Base-by-base conservation (phyloP, 2,329 filamentous ascomycete genomes). In the Colletotrichum shisoi region DNA sequence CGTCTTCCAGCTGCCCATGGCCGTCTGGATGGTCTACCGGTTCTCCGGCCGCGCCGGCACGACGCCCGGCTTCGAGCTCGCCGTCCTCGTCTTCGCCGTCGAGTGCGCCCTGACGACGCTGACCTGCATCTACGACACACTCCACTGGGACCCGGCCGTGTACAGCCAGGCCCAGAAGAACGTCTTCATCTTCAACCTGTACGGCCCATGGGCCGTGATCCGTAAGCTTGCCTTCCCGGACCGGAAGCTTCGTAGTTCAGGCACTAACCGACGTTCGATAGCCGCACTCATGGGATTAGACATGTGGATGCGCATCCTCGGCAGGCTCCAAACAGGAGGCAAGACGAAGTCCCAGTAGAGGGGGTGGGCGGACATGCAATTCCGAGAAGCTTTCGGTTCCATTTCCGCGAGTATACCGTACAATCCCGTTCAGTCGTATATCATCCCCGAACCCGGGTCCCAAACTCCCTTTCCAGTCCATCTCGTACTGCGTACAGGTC, bases 231-330 rank as follows among this genome's bases (percentile, higher is more conserved):
- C 12, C 48, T 21, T 17, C 11, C 17, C 2, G 19, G 7, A 0
- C 2, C 1, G 7, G 5, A 52, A 8, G 19, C 5, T 48, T 17
- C 15, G 24, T 52, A 4, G 27, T 31, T 31, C 24, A 19, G 12
- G 15, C 44, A 19, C 24, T 63, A 5, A 52, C n/a, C 5, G 6
- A 21, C n/a, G 4, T 31, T 31, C 27, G 7, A 8, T 54, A 87
- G 85, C 85, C 15, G 70, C 78, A 0, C 13, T 85, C 1, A 78
- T 87, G 74, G 83, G 80, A 11, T 70, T 80, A 24, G 85, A 88
- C 70, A 87, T 88, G 85, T 85, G 82, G 57, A 57, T 73, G 42
- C 79, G 86, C n/a, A 75, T 88, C 1, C 72, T 85, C 9, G 75
- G 71, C 7, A 81, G 85, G 9, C 74, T 83, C 15, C 74, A 77